phyloP scores from a whole-genome alignment of 2,329 filamentous ascomycete species.

The Chrysoporthe deuterocubensis region DNA sequence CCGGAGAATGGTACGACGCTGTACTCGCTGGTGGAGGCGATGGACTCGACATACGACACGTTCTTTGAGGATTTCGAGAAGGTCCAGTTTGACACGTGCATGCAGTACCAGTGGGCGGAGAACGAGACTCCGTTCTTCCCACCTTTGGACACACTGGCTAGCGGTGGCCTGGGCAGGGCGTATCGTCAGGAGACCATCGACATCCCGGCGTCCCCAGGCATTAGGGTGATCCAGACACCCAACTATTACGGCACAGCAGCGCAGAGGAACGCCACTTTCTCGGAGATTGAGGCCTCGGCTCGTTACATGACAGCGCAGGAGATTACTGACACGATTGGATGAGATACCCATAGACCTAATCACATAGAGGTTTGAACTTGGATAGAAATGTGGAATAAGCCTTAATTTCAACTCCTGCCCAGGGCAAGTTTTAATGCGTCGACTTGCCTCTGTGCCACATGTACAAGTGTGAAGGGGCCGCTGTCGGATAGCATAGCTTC shows the following conservation, averaged over 20 bases:
- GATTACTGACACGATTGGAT: constrained; percentile 23
- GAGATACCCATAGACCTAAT: constrained; percentile 8
- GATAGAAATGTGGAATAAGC: neutral
- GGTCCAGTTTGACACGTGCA: constrained; percentile 32
- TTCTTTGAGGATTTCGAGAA: constrained; percentile 30
- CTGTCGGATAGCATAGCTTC: too few relatives aligned
- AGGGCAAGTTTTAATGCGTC: too few relatives aligned
- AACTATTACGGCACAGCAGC: constrained; percentile 30
- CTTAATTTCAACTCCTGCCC: neutral
- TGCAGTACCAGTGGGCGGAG: constrained; percentile 27
- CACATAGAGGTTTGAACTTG: neutral
- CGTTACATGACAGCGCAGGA: constrained; percentile 30
- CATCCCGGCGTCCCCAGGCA: constrained; percentile 25
- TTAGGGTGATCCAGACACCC: constrained; percentile 24
- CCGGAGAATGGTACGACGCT: constrained; percentile 40
- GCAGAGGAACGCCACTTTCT: constrained; percentile 30
- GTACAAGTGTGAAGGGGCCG: too few relatives aligned
- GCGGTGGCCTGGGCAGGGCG: constrained; percentile 28
- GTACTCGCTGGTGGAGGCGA: constrained; percentile 31
- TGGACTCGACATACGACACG: constrained; percentile 29
- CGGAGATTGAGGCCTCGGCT: constrained; percentile 23
- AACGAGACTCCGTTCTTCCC: constrained; percentile 34
- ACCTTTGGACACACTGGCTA: constrained; percentile 20
- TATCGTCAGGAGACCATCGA: constrained; percentile 28
- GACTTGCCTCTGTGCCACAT: too few relatives aligned